Evolutionary conservation across 441 rosid genomes (phyloP).

Genomic region (Flueggea neowawraea): DNA sequence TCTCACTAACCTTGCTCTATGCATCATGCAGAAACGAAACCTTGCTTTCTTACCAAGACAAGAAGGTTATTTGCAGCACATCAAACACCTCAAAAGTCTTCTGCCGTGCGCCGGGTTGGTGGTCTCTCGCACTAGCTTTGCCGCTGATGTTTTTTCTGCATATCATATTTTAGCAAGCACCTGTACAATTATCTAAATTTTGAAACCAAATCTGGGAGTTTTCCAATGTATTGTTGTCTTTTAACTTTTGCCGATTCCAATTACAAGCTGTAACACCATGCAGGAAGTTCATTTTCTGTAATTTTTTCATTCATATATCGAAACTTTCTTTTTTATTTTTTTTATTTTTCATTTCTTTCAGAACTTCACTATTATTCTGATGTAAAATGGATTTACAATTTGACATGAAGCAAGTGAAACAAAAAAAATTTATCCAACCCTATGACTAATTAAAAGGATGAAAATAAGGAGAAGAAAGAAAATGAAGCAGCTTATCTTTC

Average conservation of each 20-base stretch:
- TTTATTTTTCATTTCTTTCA: no score
- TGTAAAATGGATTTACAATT: no score
- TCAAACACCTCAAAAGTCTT: slow-evolving; percentile 16
- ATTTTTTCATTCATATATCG: no score
- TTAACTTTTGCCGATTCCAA: neutral
- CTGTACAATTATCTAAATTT: neutral
- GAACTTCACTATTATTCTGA: no score
- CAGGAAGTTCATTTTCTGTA: no score
- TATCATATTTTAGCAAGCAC: slow-evolving; percentile 16
- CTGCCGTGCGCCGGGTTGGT: slow-evolving; percentile 25
- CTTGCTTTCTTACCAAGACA: slow-evolving; percentile 45
- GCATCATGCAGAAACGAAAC: slow-evolving; percentile 40
- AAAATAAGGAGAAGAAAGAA: no score
- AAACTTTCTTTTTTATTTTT: no score
- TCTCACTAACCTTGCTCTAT: neutral
- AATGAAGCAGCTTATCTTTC: no score
- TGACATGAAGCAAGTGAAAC: no score
- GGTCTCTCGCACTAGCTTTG: slow-evolving; percentile 26
- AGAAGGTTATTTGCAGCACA: slow-evolving; percentile 36
- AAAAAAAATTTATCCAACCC: no score
- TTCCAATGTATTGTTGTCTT: neutral
- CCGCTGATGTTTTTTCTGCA: slow-evolving; percentile 20
- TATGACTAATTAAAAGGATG: no score
- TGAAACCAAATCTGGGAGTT: neutral
- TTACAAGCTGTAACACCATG: neutral